Percentiles rank a stretch among this genome's conserved stretches.
Conservation (phyloP, 768 basidiomycete species). For the Trametes punicea region DNA sequence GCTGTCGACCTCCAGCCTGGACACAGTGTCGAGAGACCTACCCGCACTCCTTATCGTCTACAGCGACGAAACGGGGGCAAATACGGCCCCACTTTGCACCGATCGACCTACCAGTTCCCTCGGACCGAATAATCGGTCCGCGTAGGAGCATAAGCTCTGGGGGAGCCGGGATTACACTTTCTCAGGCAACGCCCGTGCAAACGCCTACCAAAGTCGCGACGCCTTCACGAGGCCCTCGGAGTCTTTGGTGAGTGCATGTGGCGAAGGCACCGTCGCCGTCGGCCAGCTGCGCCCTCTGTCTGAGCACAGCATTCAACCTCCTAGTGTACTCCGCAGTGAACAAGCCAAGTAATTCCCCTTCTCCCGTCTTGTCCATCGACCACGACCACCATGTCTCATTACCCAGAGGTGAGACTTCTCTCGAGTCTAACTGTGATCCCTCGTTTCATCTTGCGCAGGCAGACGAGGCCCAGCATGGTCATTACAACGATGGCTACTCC, state of each 20-base stretch:
- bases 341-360: neutral
- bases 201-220: neutral
- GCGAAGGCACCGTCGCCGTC: neutral
- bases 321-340: conserved; percentile 13
- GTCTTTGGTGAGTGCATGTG: conserved; percentile 7
- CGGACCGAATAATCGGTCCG: neutral
- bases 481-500: conserved; percentile 67
- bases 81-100: too few relatives aligned
- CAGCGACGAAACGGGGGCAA: too few relatives aligned
- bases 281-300: neutral
- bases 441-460: conserved; percentile 36
- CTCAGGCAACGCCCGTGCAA: neutral
- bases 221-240: neutral
- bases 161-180: neutral
- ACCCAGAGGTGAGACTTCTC: conserved; percentile 35
- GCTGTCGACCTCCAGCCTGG: too few relatives aligned
- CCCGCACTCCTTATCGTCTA: too few relatives aligned
- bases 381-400: conserved; percentile 36
- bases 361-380: neutral
- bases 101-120: neutral
- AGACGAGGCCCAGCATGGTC: conserved; percentile 59
- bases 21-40: too few relatives aligned
- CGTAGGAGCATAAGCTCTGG: neutral
- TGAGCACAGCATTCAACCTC: conserved; percentile 15
- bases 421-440: neutral